Conservation (phyloP, 1,139 yeast species). For the Kluyveromyces sp. region DNA sequence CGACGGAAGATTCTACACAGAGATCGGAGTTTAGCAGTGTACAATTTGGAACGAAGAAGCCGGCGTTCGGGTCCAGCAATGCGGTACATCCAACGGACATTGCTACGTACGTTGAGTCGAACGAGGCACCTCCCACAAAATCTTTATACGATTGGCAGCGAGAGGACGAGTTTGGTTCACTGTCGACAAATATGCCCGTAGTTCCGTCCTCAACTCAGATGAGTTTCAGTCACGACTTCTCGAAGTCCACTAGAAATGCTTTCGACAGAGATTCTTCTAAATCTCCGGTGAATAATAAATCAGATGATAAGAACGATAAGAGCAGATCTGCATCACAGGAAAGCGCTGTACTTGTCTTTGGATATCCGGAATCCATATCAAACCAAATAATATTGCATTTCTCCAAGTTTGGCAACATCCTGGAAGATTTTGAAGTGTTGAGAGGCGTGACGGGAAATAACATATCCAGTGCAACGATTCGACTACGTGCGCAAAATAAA, state of each 20-base stretch:
- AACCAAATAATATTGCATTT: slow-evolving; percentile 66
- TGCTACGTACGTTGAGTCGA: slow-evolving; percentile 25
- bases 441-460: slow-evolving; percentile 29
- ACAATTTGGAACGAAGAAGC: slow-evolving; percentile 34
- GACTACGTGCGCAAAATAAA: slow-evolving; percentile 11
- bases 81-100: slow-evolving; percentile 29
- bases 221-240: slow-evolving; percentile 1
- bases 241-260: slow-evolving; percentile 16
- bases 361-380: slow-evolving; percentile 75
- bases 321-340: slow-evolving; percentile 36
- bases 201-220: slow-evolving; percentile 2
- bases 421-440: slow-evolving; percentile 60
- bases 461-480: slow-evolving; percentile 16
- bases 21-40: slow-evolving; percentile 33
- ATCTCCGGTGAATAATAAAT: slow-evolving; percentile 13
- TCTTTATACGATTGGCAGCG: slow-evolving; percentile 48
- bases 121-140: slow-evolving; percentile 48
- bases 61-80: slow-evolving; percentile 11
- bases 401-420: slow-evolving; percentile 68
- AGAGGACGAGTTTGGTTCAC: slow-evolving; percentile 31
- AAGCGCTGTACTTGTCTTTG: slow-evolving; percentile 75
- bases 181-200: slow-evolving; percentile 10
- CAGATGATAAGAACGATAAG: slow-evolving; percentile 17
- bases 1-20: slow-evolving; percentile 14
- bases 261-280: slow-evolving; percentile 37